Conservation (phyloP, 192 early-diverging fungal species). For the Allomyces javanicus region DNA sequence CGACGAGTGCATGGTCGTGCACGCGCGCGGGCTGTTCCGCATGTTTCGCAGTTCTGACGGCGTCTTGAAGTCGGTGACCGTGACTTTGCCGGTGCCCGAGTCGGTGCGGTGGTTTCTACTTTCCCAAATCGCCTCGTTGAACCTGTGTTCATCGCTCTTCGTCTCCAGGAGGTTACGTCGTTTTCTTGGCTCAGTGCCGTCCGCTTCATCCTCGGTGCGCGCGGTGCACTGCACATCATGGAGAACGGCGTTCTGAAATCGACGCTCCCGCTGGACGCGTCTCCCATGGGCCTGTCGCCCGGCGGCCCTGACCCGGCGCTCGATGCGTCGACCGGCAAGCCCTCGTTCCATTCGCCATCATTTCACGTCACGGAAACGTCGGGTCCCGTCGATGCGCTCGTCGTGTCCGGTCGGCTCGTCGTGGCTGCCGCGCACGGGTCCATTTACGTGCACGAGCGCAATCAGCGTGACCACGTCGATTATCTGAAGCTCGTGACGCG, state of each 20-base stretch:
- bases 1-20: slow-evolving; percentile 17
- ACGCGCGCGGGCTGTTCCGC: slow-evolving; percentile 9
- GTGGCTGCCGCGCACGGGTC: neutral
- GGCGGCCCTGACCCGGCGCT: no score
- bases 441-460: neutral
- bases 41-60: slow-evolving; percentile 26
- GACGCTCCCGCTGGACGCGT: no score
- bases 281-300: no score
- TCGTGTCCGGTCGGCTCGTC: neutral
- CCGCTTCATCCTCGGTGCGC: slow-evolving; percentile 14
- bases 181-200: slow-evolving; percentile 15
- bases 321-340: no score
- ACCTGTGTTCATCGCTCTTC: neutral
- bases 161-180: slow-evolving; percentile 6
- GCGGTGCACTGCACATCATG: neutral
- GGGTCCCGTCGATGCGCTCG: neutral
- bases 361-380: no score
- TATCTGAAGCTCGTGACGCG: neutral
- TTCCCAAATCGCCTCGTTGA: neutral
- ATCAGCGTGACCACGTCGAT: neutral
- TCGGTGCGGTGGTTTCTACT: neutral
- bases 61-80: slow-evolving; percentile 6
- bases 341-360: no score
- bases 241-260: neutral
- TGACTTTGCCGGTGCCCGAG: slow-evolving; percentile 1